A percentile compares a stretch with the other conserved stretches of the same genome.
Conservation (phyloP, 768 basidiomycete genomes). For the Termitomyces sp. region DNA sequence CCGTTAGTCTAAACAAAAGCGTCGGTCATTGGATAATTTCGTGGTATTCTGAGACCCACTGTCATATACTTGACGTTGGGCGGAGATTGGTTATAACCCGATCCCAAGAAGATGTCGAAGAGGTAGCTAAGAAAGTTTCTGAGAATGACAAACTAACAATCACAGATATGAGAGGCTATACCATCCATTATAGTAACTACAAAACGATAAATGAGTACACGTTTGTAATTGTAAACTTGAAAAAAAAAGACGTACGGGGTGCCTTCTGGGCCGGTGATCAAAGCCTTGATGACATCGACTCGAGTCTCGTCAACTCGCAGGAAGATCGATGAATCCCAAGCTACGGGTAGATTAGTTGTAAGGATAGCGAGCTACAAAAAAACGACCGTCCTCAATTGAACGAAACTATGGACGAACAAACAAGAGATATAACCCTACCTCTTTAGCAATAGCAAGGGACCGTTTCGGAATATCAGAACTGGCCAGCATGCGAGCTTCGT, state of each 20-base stretch:
- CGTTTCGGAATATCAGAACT: constrained; percentile 87
- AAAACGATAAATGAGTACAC: constrained; percentile 1
- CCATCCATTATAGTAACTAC: constrained; percentile 89
- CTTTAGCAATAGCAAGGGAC: constrained; percentile 92
- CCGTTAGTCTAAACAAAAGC: constrained; percentile 60
- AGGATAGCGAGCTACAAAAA: constrained; percentile 74
- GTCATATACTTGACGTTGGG: constrained; percentile 65
- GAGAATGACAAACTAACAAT: not conserved
- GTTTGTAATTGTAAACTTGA: not conserved
- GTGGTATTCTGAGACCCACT: constrained; percentile 25
- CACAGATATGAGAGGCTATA: constrained; percentile 25
- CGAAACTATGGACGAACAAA: constrained; percentile 2
- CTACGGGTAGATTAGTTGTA: constrained; percentile 89
- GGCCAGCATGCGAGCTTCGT: constrained; percentile 78
- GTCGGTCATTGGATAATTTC: not conserved
- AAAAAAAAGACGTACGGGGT: constrained; percentile 65
- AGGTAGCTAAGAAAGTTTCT: constrained; percentile 24
- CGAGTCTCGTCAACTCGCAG: constrained; percentile 88
- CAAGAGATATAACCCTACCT: constrained; percentile 38
- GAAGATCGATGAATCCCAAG: constrained; percentile 94
- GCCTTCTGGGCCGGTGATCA: constrained; percentile 89
- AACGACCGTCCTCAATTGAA: not conserved
- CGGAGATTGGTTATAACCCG: constrained; percentile 83
- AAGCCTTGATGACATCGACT: constrained; percentile 88
- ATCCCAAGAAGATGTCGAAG: constrained; percentile 92